These are phyloP conservation scores for Coemansia sp. DNA, from an alignment of 192 early-diverging fungal species.

Conservation along the genomic window DNA sequence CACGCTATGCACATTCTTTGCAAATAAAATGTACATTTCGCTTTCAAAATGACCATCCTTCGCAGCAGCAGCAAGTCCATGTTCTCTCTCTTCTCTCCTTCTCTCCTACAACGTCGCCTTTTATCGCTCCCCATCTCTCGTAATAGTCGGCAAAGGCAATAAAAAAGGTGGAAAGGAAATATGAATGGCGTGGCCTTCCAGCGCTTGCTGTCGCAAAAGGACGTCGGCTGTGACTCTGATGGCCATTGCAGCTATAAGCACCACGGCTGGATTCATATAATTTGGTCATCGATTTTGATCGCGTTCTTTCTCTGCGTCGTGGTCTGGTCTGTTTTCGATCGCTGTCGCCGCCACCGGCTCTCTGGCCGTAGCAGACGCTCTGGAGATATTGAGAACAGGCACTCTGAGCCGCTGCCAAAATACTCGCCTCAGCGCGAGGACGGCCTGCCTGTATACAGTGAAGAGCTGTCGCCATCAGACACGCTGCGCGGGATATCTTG, in stretches of 20 bases:
- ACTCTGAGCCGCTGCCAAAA: constrained; percentile 29
- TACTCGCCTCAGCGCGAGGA: constrained; percentile 23
- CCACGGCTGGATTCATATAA: constrained; percentile 22
- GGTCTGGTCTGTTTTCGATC: not conserved
- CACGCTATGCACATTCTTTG: no score
- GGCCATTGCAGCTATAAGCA: constrained; percentile 22
- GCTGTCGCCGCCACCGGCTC: constrained; percentile 6
- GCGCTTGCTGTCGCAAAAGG: not conserved
- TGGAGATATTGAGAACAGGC: constrained; percentile 4
- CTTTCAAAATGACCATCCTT: no score
- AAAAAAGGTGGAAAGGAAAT: no score
- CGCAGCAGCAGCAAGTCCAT: no score
- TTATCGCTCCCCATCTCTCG: no score
- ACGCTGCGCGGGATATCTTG: not conserved
- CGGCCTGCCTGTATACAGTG: not conserved
- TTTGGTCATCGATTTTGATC: constrained; percentile 16
- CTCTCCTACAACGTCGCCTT: no score
- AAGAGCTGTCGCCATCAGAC: not conserved
- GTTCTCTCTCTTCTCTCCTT: no score
- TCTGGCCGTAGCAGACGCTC: not conserved
- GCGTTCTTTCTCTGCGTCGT: constrained; percentile 1
- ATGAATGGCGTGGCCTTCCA: not conserved
- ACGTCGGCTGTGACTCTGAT: constrained; percentile 12
- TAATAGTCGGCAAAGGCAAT: no score
- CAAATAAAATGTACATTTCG: no score